Evolutionary conservation across 2,329 filamentous ascomycete genomes (phyloP), one percentile per base, ranked within the genome.

Genomic region (Raffaelea deltoideospora): DNA sequence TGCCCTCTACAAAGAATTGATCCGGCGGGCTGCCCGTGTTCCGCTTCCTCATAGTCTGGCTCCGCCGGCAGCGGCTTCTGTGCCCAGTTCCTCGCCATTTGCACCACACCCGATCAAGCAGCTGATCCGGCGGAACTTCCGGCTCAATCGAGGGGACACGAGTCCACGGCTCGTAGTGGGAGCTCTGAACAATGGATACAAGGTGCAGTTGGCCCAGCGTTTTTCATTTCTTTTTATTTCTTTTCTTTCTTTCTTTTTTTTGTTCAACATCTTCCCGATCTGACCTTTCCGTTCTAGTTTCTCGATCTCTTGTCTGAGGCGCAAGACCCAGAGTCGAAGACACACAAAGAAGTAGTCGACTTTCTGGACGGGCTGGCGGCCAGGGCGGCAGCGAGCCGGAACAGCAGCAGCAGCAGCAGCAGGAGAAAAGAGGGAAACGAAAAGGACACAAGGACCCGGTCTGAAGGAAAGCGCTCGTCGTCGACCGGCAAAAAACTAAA

Each of bases 1-100:
- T 43, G 77, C 80, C 35, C 72, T 88, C 34, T 87, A 79, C 58
- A 69, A 77, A 43, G 74, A 79, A 26, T 69, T 88, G 38, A 58
- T 85, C 36, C 64, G 64, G 43, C 67, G 72, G 55, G 72, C 65
- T 40, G 53, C 59, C 22, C 59, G 55, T 29, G 56, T 79, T 24
- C 57, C 65, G 1, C 56, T 82, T 2, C 65, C 70, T 2, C 47
- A 60, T 49, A 59, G 70, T 33, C 48, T 68, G 17, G 47, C 52
- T 7, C 43, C 48, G 2, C 50, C 45, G 36, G 52, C 50, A 37
- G 36, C 43, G 43, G 56, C 64, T 39, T 69, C 72, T 0, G 55
- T 84, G 37, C 58, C n/a, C n/a, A n/a, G n/a, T n/a, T n/a, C n/a
- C n/a, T n/a, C n/a, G n/a, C n/a, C n/a, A n/a, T n/a, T n/a, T n/a